phyloP scores from a whole-genome alignment of 495 filamentous ascomycete genomes.

The Mytilinidion resinicola region DNA sequence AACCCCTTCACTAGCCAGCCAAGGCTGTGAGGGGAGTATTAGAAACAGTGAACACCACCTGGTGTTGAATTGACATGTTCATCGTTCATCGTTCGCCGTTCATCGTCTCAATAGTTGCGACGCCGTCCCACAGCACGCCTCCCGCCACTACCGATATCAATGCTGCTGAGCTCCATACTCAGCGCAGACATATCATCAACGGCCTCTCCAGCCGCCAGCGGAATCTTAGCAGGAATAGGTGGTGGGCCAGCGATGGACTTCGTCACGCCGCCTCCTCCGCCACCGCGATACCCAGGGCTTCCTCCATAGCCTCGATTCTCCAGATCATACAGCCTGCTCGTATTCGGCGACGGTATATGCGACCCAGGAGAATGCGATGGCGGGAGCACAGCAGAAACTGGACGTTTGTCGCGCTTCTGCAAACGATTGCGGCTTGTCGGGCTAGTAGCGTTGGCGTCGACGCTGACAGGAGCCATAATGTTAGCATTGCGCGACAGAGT shows the following conservation, averaged over 20 bases:
- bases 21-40: too few relatives aligned
- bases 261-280: slow-evolving; percentile 2
- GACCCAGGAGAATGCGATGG: slow-evolving; percentile 8
- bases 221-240: slow-evolving; percentile 70
- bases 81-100: too few relatives aligned
- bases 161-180: slow-evolving; percentile 72
- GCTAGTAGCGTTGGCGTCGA: slow-evolving; percentile 10
- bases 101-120: neutral
- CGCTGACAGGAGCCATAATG: slow-evolving; percentile 21
- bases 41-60: too few relatives aligned
- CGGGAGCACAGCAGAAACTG: slow-evolving; percentile 7
- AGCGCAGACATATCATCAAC: slow-evolving; percentile 54
- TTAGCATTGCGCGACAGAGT: slow-evolving; percentile 11
- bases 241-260: slow-evolving; percentile 43
- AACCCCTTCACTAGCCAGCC: too few relatives aligned
- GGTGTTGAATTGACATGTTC: too few relatives aligned
- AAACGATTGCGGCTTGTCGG: slow-evolving; percentile 49
- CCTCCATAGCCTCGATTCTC: slow-evolving; percentile 17
- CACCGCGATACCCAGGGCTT: slow-evolving; percentile 14
- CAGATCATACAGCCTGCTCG: slow-evolving; percentile 18
- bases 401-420: slow-evolving; percentile 44
- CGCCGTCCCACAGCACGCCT: neutral
- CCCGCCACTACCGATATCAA: slow-evolving; percentile 63
- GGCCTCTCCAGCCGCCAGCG: slow-evolving; percentile 41
- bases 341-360: slow-evolving; percentile 11